phyloP scores from a whole-genome alignment of 108 stramenopile genomes.

The Parmales sp. region DNA sequence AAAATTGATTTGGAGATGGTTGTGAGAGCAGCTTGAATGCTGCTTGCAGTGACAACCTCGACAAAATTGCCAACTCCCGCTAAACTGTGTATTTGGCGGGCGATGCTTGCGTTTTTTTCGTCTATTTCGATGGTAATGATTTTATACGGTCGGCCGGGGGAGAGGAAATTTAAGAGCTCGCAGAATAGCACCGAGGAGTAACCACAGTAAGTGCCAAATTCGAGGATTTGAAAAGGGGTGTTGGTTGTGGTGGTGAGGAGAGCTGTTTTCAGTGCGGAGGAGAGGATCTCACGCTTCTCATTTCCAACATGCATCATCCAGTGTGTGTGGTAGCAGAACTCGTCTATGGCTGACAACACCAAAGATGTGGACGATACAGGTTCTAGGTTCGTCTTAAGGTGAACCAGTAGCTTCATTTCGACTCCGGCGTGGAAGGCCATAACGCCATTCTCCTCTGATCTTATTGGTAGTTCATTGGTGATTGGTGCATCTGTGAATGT shows the following conservation, averaged over 20 bases:
- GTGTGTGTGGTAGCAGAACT: constrained; percentile 56
- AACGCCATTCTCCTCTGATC: not conserved
- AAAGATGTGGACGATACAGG: no score
- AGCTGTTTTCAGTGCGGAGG: constrained; percentile 17
- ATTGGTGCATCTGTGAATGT: no score
- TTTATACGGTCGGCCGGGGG: not conserved
- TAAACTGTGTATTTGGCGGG: constrained; percentile 43
- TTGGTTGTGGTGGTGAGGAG: constrained; percentile 1
- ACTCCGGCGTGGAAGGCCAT: not conserved
- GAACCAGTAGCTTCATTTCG: not conserved
- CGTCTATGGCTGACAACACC: constrained; percentile 52
- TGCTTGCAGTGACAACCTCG: constrained; percentile 19
- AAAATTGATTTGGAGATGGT: no score
- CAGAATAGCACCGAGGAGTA: constrained; percentile 59
- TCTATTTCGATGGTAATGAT: constrained; percentile 61
- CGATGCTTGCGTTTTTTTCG: constrained; percentile 34
- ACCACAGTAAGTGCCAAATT: constrained; percentile 79
- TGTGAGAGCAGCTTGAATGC: no score
- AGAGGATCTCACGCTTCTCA: constrained; percentile 52
- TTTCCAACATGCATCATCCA: constrained; percentile 89
- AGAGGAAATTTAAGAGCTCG: not conserved
- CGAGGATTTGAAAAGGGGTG: constrained; percentile 38
- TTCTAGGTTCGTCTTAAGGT: no score
- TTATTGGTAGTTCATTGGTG: no score
- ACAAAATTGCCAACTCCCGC: constrained; percentile 45